Conservation (phyloP, 2,329 filamentous ascomycete species). For the Biscogniauxia mediterranea region DNA sequence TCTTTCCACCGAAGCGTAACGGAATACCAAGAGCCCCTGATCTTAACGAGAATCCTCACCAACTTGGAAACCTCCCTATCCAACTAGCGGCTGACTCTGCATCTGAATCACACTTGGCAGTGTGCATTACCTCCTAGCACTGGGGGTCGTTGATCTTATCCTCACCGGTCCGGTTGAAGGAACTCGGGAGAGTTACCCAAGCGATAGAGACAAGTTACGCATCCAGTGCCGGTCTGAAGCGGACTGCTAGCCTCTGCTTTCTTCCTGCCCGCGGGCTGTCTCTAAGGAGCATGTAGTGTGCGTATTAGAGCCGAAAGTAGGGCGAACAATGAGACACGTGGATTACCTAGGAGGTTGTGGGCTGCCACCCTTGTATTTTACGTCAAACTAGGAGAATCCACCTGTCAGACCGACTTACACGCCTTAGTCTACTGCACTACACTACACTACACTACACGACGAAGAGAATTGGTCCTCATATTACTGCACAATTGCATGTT, state of each 20-base stretch:
- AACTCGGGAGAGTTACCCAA: background rate
- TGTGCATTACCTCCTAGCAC: background rate
- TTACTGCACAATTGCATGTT: background rate
- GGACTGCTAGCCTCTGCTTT: background rate
- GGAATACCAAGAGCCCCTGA: no score
- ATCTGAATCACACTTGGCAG: background rate
- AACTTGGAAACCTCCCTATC: background rate
- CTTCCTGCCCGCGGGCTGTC: background rate
- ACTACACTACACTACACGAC: background rate
- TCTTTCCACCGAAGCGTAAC: no score
- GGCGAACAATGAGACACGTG: background rate
- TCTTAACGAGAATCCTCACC: background rate
- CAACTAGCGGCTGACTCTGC: background rate
- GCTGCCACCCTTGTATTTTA: background rate
- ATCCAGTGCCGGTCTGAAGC: background rate
- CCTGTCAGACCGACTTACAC: background rate
- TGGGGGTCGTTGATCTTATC: background rate
- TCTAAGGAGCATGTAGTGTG: no score
- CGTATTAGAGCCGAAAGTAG: background rate
- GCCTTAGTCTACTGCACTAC: background rate
- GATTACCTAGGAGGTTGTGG: background rate
- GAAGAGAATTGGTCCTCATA: background rate
- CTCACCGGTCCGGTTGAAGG: background rate
- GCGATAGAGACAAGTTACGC: background rate
- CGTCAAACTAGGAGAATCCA: background rate